phyloP scores from a whole-genome alignment of 768 basidiomycete genomes.

The Lentinula lateritia region DNA sequence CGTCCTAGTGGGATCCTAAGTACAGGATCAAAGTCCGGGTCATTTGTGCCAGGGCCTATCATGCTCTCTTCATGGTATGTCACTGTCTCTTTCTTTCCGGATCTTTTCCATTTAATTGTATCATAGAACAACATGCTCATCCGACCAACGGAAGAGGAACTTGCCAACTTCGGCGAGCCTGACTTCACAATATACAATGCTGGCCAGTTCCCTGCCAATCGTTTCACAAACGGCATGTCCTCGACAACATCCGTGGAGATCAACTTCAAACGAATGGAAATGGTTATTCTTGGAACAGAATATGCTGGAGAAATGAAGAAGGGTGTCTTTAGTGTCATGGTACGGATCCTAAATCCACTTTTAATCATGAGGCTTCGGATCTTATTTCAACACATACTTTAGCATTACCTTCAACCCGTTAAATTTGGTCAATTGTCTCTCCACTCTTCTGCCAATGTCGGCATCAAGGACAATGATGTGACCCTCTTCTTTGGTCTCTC shows the following conservation, averaged over 20 bases:
- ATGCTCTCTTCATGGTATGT: slow-evolving; percentile 96
- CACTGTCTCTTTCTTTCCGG: slow-evolving; percentile 13
- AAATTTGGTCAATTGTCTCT: slow-evolving; percentile 97
- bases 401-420: slow-evolving; percentile 98
- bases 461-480: slow-evolving; percentile 82
- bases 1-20: slow-evolving; percentile 86
- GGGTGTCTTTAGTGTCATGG: slow-evolving; percentile 99
- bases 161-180: slow-evolving; percentile 91
- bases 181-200: slow-evolving; percentile 99
- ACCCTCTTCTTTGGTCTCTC: slow-evolving; percentile 99
- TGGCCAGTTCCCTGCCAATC: slow-evolving; percentile 99
- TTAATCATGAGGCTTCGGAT: not conserved
- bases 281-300: slow-evolving; percentile 99
- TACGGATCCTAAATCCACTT: slow-evolving; percentile 21
- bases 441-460: slow-evolving; percentile 97
- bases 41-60: slow-evolving; percentile 97
- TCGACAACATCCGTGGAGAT: slow-evolving; percentile 98
- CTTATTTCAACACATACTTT: slow-evolving; percentile 6
- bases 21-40: slow-evolving; percentile 99
- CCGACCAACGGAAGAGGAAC: slow-evolving; percentile 92
- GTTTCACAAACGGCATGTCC: slow-evolving; percentile 99
- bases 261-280: slow-evolving; percentile 99
- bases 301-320: slow-evolving; percentile 99
- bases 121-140: slow-evolving; percentile 97
- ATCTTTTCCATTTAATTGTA: not conserved